Base-by-base conservation (phyloP, 208 protist species). In the Trypanosoma boissoni region DNA sequence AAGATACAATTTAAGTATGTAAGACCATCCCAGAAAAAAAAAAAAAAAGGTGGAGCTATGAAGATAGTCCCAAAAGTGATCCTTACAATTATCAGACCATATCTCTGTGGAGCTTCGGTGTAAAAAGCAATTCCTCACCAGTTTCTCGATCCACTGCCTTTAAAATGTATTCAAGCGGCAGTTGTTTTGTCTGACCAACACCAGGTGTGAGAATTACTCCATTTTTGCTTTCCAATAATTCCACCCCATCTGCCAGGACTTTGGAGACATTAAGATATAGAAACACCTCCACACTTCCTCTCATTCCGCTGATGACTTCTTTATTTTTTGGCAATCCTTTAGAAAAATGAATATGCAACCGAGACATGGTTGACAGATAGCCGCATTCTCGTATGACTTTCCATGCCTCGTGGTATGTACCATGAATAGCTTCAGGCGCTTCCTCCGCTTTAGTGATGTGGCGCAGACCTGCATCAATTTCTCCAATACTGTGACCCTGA, bases 301-400 rank as follows among this genome's bases (percentile, higher is more conserved):
- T 78, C 87, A 96, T 94, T 8, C 93, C 93, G 32, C 84, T 91
- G 36, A 95, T 92, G n/a, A 94, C 87, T 4, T 58, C 57, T 2
- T 28, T 28, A 32, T 50, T 48, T 12, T 37, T 58, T 8, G 64
- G 52, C 3, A 91, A 59, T 12, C 86, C 84, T 44, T 80, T 83
- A 23, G 93, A 84, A 57, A 96, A 96, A 71, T 97, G 93, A 46
- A 97, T 94, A 67, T 97, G 87, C 43, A 88, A 74, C 20, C 88
- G 73, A 0, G 32, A 59, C 91, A 97, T 97, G 29, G 77, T 66
- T 24, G 74, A 88, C 1, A 97, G 66, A 64, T 85, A 92, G 26
- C 91, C 91, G 29, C 72, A 84, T n/a, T 21, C 43, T 5, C 41
- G 9, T 20, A 97, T 97, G 16, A 54, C 5, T 16, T 58, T 21